phyloP scores from a whole-genome alignment of 805 yeast genomes.

The Ogataea zsoltii region DNA sequence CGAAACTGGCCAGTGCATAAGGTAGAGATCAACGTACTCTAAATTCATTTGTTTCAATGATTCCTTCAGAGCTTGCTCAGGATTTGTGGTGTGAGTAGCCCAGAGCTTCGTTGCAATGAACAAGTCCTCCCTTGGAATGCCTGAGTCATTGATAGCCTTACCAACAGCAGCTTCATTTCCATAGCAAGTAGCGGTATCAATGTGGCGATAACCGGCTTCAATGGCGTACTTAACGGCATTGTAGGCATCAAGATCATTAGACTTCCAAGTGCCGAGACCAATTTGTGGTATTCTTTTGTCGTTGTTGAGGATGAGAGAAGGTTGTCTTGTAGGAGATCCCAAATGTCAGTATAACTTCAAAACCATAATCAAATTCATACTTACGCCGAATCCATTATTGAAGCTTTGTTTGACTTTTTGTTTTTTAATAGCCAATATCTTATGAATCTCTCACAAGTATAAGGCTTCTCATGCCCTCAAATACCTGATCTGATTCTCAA shows the following conservation, averaged over 20 bases:
- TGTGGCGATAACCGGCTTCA: constrained; percentile 67
- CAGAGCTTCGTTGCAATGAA: constrained; percentile 74
- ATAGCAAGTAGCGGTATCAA: constrained; percentile 71
- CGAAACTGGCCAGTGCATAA: constrained; percentile 83
- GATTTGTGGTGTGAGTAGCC: constrained; percentile 51
- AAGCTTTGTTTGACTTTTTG: too few species aligned
- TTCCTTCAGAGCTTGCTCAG: constrained; percentile 52
- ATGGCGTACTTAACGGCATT: constrained; percentile 58
- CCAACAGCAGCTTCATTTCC: constrained; percentile 66
- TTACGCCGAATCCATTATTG: too few species aligned
- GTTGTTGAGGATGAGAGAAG: background rate
- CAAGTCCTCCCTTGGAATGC: constrained; percentile 62
- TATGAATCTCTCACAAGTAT: too few species aligned
- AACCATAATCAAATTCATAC: too few species aligned
- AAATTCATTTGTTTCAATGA: constrained; percentile 64
- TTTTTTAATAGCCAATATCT: too few species aligned
- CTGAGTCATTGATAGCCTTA: constrained; percentile 53
- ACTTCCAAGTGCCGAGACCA: constrained; percentile 76
- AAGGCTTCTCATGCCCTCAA: too few species aligned
- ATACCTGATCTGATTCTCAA: too few species aligned
- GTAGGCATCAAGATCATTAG: constrained; percentile 52
- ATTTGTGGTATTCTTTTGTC: constrained; percentile 52
- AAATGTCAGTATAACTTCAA: background rate
- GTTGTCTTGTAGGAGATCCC: background rate
- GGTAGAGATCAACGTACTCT: constrained; percentile 76